Conservation (phyloP, 768 basidiomycete genomes). For the Auriscalpium vulgare region DNA sequence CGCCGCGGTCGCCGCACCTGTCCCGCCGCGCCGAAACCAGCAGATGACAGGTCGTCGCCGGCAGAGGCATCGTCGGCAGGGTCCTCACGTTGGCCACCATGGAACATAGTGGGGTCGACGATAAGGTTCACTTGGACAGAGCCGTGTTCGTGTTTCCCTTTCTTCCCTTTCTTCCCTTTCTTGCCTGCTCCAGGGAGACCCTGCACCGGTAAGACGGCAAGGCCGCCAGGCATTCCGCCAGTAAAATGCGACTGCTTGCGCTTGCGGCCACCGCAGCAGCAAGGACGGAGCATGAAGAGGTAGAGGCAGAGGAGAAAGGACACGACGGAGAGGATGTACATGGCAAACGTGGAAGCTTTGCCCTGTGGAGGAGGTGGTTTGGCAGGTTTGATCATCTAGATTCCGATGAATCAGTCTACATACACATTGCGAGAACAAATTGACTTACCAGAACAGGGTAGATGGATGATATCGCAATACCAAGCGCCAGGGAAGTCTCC, state of each 20-base stretch:
- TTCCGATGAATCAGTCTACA: constrained; percentile 1
- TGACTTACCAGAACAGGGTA: constrained; percentile 55
- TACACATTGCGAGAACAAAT: not conserved
- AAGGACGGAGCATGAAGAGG: constrained; percentile 51
- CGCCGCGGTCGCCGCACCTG: constrained; percentile 33
- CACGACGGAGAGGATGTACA: constrained; percentile 49
- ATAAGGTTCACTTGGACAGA: constrained; percentile 70
- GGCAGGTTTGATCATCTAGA: constrained; percentile 47
- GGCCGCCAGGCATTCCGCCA: constrained; percentile 27
- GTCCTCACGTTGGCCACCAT: constrained; percentile 18
- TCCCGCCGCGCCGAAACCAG: constrained; percentile 22
- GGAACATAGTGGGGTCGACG: constrained; percentile 57
- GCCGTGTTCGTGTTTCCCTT: constrained; percentile 24
- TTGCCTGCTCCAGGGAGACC: constrained; percentile 38
- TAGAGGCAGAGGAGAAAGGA: constrained; percentile 45
- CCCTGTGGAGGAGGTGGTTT: constrained; percentile 46
- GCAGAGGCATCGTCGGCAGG: constrained; percentile 27
- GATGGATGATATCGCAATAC: constrained; percentile 46
- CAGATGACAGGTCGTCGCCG: constrained; percentile 26
- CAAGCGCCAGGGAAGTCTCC: constrained; percentile 43
- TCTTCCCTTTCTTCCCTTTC: constrained; percentile 33
- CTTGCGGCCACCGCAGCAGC: constrained; percentile 35
- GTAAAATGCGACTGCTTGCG: constrained; percentile 19
- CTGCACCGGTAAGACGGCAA: constrained; percentile 60
- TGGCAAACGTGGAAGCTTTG: constrained; percentile 44